These are phyloP conservation scores for Uronychia setigera DNA, from an alignment of 73 alveolate genomes.

Conservation along the genomic window DNA sequence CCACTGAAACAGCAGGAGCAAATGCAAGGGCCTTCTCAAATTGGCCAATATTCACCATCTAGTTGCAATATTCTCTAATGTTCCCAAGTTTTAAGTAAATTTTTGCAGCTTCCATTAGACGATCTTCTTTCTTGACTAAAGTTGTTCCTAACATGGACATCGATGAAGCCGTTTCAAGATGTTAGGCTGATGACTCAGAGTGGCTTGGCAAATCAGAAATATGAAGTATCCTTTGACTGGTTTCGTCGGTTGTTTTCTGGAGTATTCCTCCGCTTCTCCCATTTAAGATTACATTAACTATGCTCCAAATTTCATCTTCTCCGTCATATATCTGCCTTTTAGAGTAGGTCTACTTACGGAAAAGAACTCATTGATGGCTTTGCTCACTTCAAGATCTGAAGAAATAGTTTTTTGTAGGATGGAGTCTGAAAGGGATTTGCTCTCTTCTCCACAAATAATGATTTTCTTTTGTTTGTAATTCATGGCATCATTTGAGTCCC, in stretches of 20 bases:
- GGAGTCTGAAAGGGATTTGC: not conserved
- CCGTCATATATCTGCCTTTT: not conserved
- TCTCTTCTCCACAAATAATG: not conserved
- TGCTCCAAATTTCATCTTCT: not conserved
- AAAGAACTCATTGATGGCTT: not conserved
- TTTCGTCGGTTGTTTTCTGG: not conserved
- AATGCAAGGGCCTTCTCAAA: conserved; percentile 83
- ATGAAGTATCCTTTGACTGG: not conserved
- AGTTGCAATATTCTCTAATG: conserved; percentile 79
- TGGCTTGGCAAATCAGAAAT: not conserved
- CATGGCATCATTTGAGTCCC: not conserved
- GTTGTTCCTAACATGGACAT: not conserved
- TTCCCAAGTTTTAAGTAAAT: conserved; percentile 72
- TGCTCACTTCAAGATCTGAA: not conserved
- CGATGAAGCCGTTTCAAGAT: not conserved
- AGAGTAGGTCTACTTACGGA: not conserved
- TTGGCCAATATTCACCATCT: conserved; percentile 64
- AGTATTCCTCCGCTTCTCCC: not conserved
- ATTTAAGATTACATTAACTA: not conserved
- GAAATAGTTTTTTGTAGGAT: not conserved
- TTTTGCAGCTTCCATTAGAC: not conserved
- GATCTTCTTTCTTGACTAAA: not conserved
- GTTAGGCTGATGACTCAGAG: not conserved
- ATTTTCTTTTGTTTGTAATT: not conserved
- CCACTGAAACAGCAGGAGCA: conserved; percentile 82